Evolutionary conservation across 345 rosid species (phyloP).

Genomic region (Adansonia digitata): DNA sequence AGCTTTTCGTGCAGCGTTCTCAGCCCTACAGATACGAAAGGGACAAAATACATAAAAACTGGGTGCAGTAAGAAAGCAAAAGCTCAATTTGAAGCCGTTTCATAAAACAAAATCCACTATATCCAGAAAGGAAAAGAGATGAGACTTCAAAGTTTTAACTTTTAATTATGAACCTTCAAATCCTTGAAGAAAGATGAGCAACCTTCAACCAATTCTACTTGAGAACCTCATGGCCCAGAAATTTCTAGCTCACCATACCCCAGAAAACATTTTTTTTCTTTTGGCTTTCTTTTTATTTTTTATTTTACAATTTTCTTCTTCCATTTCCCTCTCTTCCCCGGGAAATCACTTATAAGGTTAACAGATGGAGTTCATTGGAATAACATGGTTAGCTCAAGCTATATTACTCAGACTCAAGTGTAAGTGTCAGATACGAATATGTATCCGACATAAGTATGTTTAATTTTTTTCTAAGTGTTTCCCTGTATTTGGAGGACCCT

Average conservation of each 20-base stretch:
- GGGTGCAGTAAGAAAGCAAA: background rate
- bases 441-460: background rate
- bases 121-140: background rate
- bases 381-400: background rate
- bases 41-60: background rate
- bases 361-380: background rate
- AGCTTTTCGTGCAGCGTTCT: constrained; percentile 77
- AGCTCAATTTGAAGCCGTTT: background rate
- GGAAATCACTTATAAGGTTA: background rate
- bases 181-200: background rate
- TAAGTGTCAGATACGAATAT: background rate
- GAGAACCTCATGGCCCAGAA: background rate
- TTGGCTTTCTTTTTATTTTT: background rate
- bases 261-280: background rate
- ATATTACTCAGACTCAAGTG: background rate
- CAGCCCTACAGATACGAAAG: constrained; percentile 48
- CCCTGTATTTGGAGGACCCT: background rate
- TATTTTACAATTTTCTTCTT: background rate
- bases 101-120: background rate
- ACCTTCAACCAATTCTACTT: background rate
- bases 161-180: background rate
- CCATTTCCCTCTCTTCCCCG: background rate
- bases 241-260: background rate
- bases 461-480: background rate
- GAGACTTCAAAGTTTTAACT: background rate